These are phyloP conservation scores for Hypericum androsaemum DNA, from an alignment of 345 rosid species.

Conservation along the genomic window DNA sequence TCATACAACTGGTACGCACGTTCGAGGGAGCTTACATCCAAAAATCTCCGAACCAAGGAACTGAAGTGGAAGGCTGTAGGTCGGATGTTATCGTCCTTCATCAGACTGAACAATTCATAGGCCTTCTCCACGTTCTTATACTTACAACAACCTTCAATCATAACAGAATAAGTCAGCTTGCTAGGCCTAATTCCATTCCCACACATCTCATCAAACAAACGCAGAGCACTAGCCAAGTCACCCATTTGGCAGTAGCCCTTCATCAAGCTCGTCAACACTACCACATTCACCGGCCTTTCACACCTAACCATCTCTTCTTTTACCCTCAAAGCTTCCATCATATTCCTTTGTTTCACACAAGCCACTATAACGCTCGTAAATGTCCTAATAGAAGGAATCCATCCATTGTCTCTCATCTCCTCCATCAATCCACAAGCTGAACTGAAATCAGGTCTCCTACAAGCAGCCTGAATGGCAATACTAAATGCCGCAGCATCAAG, in stretches of 20 bases:
- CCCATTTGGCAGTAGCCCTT: conserved; percentile 48
- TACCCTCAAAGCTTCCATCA: conserved; percentile 51
- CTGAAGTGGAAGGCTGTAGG: conserved; percentile 41
- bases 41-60: conserved; percentile 45
- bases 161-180: conserved; percentile 45
- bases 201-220: conserved; percentile 43
- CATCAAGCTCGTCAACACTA: conserved; percentile 58
- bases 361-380: conserved; percentile 45
- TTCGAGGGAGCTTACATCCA: conserved; percentile 28
- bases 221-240: conserved; percentile 40
- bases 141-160: conserved; percentile 57
- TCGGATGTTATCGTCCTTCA: conserved; percentile 40
- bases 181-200: conserved; percentile 53
- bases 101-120: conserved; percentile 44
- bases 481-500: conserved; percentile 39
- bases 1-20: conserved; percentile 45
- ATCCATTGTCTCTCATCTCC: conserved; percentile 50
- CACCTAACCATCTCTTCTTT: conserved; percentile 67
- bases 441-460: conserved; percentile 29
- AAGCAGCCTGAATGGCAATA: conserved; percentile 37
- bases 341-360: conserved; percentile 46
- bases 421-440: conserved; percentile 39
- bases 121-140: conserved; percentile 48
- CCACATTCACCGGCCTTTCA: conserved; percentile 48
- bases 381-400: conserved; percentile 36